A percentile compares a stretch with the other conserved stretches of the same genome.
These are phyloP conservation scores for Dryas integrifolia DNA, from an alignment of 331 rosid genomes.

Conservation along the genomic window DNA sequence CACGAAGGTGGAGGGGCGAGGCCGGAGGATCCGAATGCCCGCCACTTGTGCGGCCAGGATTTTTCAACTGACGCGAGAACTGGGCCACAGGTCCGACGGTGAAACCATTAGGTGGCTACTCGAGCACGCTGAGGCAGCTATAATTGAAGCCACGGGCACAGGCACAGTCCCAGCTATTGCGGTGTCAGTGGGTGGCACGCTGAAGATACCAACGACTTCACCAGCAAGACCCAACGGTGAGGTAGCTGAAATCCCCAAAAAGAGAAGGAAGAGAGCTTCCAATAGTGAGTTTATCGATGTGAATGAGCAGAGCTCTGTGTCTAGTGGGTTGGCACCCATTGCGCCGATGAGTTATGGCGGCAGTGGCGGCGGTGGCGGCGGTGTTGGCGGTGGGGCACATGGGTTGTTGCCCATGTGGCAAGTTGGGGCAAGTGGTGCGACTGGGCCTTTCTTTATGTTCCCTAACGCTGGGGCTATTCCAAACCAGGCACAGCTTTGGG, in stretches of 20 bases:
- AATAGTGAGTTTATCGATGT: slow-evolving; percentile 50
- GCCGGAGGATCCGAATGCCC: slow-evolving; percentile 86
- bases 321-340: slow-evolving; percentile 69
- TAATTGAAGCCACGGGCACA: slow-evolving; percentile 77
- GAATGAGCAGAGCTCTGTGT: slow-evolving; percentile 43
- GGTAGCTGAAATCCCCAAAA: slow-evolving; percentile 36
- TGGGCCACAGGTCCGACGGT: slow-evolving; percentile 82
- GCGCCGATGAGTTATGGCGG: slow-evolving; percentile 34
- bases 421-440: slow-evolving; percentile 24
- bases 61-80: slow-evolving; percentile 74
- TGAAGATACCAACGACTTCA: slow-evolving; percentile 72
- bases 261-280: slow-evolving; percentile 42
- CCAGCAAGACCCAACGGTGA: slow-evolving; percentile 57
- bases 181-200: slow-evolving; percentile 67
- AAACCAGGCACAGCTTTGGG: slow-evolving; percentile 61
- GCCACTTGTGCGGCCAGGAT: slow-evolving; percentile 81
- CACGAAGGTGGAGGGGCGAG: slow-evolving; percentile 90
- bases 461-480: slow-evolving; percentile 35
- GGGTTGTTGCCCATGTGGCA: slow-evolving; percentile 66
- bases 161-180: slow-evolving; percentile 91
- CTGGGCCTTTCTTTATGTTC: slow-evolving; percentile 66
- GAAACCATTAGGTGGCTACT: slow-evolving; percentile 85
- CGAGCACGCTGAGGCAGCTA: slow-evolving; percentile 70
- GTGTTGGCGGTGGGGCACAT: slow-evolving; percentile 4
- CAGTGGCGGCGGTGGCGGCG: slow-evolving; percentile 8